Evolutionary conservation across 148 eudicot species (phyloP), one percentile per base, ranked within the genome.

Genomic region (Polygonum aviculare): DNA sequence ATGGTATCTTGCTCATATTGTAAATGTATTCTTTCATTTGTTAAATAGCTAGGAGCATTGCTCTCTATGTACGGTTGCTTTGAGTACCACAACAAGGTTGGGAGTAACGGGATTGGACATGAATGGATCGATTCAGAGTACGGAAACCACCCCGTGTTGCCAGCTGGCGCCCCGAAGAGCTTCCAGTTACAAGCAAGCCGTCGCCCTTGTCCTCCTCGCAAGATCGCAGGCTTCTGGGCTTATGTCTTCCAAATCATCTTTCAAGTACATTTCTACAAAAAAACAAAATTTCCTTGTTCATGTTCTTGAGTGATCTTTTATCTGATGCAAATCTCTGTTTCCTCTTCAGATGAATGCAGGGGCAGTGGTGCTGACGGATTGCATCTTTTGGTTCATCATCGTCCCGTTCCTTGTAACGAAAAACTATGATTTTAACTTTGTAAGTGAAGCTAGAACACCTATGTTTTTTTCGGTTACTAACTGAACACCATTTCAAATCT

Each of bases 341-440:
- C 59, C 10, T 19, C 10, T 19, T 73, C 31, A 90, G 98, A 91
- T 91, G 91, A 89, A 89, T 86, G 98, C 98, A 79, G 98, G 98
- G 41, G 98, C 98, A 2, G 98, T 93, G 79, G 75, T 91, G 80
- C 93, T 93, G 67, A 91, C 98, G 7, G 98, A 91, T 77, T 84
- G 85, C 65, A 92, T 91, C 5, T 93, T 91, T 45, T 93, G 98
- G 98, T 89, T 89, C 83, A 80, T 91, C 22, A 80, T 93, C 45
- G 91, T 89, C 31, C 96, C 96, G 8, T 88, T 90, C 77, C 90
- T 93, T 33, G 81, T 86, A 70, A 79, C 81, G 6, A 90, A 82
- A 81, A 87, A 88, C 79, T 90, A 88, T 73, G 60, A 85, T 74
- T 78, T 93, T 57, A 91, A 91, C 80, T 89, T 91, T 81, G 98